Evolutionary conservation across 805 yeast genomes (phyloP).

Genomic region (Wickerhamiella allomyrinae): DNA sequence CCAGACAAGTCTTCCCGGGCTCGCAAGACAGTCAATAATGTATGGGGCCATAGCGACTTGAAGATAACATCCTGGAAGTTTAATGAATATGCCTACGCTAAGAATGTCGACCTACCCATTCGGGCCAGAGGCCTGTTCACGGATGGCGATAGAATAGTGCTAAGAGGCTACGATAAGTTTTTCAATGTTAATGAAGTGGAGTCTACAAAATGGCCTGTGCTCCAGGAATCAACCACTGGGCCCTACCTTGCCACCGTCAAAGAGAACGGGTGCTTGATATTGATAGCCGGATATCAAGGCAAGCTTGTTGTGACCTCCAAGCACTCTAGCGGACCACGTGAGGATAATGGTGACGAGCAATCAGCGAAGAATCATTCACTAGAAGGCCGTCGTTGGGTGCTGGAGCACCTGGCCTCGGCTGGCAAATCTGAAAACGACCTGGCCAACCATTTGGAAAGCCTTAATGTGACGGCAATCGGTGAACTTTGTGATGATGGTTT

Average conservation of each 20-base stretch:
- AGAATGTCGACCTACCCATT: conserved; percentile 44
- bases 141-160: conserved; percentile 34
- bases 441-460: conserved; percentile 37
- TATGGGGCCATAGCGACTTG: conserved; percentile 21
- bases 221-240: conserved; percentile 42
- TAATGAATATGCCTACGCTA: conserved; percentile 77
- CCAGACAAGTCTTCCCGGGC: neutral
- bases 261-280: conserved; percentile 87
- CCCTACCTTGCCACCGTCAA: conserved; percentile 74
- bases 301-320: conserved; percentile 78
- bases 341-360: conserved; percentile 7
- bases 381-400: conserved; percentile 49
- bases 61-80: conserved; percentile 52
- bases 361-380: conserved; percentile 53
- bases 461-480: conserved; percentile 69
- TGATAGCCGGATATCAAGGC: conserved; percentile 68
- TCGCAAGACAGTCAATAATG: conserved; percentile 5
- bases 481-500: conserved; percentile 86
- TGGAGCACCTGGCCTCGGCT: conserved; percentile 33
- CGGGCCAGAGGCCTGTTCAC: conserved; percentile 79
- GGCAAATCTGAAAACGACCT: conserved; percentile 35
- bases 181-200: conserved; percentile 63
- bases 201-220: conserved; percentile 34
- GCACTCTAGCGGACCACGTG: conserved; percentile 63
- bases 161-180: conserved; percentile 89